Conservation (phyloP, 768 basidiomycete species). For the Dentipellis fragilis region DNA sequence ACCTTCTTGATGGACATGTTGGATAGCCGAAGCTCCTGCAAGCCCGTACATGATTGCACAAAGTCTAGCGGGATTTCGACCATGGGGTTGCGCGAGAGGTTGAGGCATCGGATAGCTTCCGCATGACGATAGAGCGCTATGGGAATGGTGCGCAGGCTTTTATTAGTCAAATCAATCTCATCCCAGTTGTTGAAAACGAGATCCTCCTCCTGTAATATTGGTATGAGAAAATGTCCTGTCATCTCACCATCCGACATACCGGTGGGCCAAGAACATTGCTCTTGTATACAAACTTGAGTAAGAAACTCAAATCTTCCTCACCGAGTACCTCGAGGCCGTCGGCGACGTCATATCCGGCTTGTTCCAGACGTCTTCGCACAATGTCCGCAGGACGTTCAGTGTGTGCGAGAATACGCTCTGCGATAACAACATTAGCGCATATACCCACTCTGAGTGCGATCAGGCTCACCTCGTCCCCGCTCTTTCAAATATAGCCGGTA, state of each 20-base stretch:
- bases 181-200: constrained; percentile 62
- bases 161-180: constrained; percentile 70
- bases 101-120: constrained; percentile 73
- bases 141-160: constrained; percentile 80
- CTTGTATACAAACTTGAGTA: constrained; percentile 88
- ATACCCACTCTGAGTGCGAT: background rate
- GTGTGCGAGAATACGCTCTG: constrained; percentile 76
- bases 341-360: constrained; percentile 78
- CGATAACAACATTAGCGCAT: background rate
- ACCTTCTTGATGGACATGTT: constrained; percentile 94
- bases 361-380: constrained; percentile 71
- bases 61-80: constrained; percentile 96
- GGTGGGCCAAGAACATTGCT: constrained; percentile 55
- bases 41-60: constrained; percentile 73
- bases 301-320: constrained; percentile 69
- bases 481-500: constrained; percentile 70
- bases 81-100: constrained; percentile 90
- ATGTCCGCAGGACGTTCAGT: constrained; percentile 82
- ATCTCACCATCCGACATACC: constrained; percentile 28
- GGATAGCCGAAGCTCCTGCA: constrained; percentile 79
- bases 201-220: constrained; percentile 53
- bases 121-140: constrained; percentile 79
- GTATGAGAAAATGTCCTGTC: no score
- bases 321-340: constrained; percentile 75
- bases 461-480: constrained; percentile 51